Evolutionary conservation across 306 rosid genomes (phyloP).

Genomic region (Cucurbita pepo): DNA sequence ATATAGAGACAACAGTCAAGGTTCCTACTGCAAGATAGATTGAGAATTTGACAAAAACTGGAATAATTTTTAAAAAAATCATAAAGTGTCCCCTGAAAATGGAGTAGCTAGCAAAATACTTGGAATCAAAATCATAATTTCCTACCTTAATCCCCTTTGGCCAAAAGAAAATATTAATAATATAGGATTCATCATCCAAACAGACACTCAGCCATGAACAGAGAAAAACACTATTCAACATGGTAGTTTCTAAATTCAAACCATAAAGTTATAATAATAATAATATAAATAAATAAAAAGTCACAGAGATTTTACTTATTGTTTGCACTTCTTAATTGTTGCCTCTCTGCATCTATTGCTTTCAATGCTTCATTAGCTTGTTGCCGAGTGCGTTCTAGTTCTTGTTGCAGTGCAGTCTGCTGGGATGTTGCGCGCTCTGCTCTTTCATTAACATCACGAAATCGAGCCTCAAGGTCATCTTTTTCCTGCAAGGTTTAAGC

Average conservation of each 20-base stretch:
- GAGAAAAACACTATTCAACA: not conserved
- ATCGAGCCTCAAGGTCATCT: slow-evolving; percentile 75
- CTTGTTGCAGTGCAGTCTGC: slow-evolving; percentile 67
- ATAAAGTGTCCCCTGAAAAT: not conserved
- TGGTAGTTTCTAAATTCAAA: not conserved
- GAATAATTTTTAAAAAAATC: not conserved
- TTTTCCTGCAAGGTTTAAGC: slow-evolving; percentile 57
- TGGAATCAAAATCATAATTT: not conserved
- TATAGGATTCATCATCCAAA: not conserved
- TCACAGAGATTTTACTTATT: slow-evolving; percentile 48
- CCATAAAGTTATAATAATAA: not conserved
- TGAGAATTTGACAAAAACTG: not conserved
- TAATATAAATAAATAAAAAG: not conserved
- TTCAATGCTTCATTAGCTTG: slow-evolving; percentile 93
- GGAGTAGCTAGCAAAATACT: not conserved
- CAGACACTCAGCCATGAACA: not conserved
- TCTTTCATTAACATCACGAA: slow-evolving; percentile 47
- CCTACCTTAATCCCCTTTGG: not conserved
- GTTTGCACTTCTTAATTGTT: slow-evolving; percentile 87
- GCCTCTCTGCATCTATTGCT: slow-evolving; percentile 92
- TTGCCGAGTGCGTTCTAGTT: slow-evolving; percentile 86
- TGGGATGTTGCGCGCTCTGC: slow-evolving; percentile 78
- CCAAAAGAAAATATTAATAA: not conserved
- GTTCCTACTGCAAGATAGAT: not conserved
- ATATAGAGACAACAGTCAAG: not conserved